Evolutionary conservation across 352 stramenopile species (phyloP), one percentile per base, ranked within the genome.

Genomic region (Phytophthora sp.): DNA sequence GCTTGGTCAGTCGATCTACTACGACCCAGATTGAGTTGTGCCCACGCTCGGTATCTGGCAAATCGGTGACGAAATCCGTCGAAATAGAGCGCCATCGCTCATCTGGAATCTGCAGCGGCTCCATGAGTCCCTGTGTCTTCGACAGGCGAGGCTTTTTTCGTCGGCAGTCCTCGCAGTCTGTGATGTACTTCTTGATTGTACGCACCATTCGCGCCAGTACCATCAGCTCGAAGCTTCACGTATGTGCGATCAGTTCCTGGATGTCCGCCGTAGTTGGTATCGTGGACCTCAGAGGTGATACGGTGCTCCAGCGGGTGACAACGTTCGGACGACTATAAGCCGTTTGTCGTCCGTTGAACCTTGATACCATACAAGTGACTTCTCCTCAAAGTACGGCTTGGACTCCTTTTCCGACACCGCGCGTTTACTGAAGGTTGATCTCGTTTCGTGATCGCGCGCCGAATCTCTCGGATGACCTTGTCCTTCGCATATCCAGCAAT

Each of bases 61-160:
- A 26, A 16, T 59, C 52, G n/a, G 52, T 59, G 29, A 59, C 50
- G 26, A 59, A 59, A 46, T 59, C 52, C 52, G 42, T 50, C 20
- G 52, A 59, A 36, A 59, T 59, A 26, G 52, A 59, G 7, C 38
- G 24, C 52, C 52, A 59, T 59, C 52, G 52, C 26, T 59, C 52
- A 8, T 59, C 52, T 16, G 38, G 52, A 59, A 54, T 63, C 23
- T 55, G 41, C 21, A 55, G 38, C 20, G 45, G 45, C 15, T 53
- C 42, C 42, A 63, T 30, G 3, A 55, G 29, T 20, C 55, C 55
- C 9, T 18, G 29, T 33, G 55, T 63, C 39, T 62, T 62, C 39
- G 39, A 13, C 6, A 62, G 18, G 16, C 42, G 38, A 2, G 54
- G 31, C 26, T 62, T 53, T 38, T 62, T 62, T 11, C 54, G 54